phyloP scores from a whole-genome alignment of 1,284 basidiomycete species.

The Microbotryomycetes sp. region DNA sequence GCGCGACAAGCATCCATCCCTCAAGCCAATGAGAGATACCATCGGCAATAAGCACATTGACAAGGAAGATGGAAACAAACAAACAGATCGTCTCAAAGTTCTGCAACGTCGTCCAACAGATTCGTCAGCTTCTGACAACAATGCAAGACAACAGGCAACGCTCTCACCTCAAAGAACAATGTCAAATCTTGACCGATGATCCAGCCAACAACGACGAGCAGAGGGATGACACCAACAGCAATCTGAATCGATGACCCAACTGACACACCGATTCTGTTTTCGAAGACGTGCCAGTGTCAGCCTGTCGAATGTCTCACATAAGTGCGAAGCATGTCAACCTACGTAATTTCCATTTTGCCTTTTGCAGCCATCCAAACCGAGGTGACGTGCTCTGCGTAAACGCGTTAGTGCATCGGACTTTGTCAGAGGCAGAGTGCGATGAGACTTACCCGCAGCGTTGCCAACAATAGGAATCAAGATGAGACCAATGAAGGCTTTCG shows the following conservation, averaged over 20 bases:
- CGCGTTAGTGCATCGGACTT: slow-evolving; percentile 46
- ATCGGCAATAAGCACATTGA: slow-evolving; percentile 50
- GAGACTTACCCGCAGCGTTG: slow-evolving; percentile 42
- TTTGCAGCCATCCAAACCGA: slow-evolving; percentile 88
- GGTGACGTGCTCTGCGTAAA: slow-evolving; percentile 66
- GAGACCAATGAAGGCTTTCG: slow-evolving; percentile 67
- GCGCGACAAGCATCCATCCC: slow-evolving; percentile 52
- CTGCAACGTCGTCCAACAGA: slow-evolving; percentile 26
- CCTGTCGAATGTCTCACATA: background rate
- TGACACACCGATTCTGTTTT: slow-evolving; percentile 40
- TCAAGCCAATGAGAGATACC: slow-evolving; percentile 84
- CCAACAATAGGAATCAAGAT: slow-evolving; percentile 53
- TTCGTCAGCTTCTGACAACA: background rate
- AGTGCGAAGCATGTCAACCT: slow-evolving; percentile 42
- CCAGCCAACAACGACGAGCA: slow-evolving; percentile 65
- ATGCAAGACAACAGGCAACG: slow-evolving; percentile 12
- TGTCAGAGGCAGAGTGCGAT: background rate
- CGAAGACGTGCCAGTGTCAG: background rate
- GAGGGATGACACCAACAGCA: slow-evolving; percentile 74
- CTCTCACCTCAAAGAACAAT: slow-evolving; percentile 69
- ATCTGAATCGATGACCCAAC: slow-evolving; percentile 58
- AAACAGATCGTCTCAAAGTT: slow-evolving; percentile 64
- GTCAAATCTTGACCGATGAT: slow-evolving; percentile 70
- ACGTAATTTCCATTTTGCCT: slow-evolving; percentile 62
- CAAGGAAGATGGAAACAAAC: slow-evolving; percentile 58